Evolutionary conservation across 1,139 yeast genomes (phyloP).

Genomic region (Lodderomyces margitis): DNA sequence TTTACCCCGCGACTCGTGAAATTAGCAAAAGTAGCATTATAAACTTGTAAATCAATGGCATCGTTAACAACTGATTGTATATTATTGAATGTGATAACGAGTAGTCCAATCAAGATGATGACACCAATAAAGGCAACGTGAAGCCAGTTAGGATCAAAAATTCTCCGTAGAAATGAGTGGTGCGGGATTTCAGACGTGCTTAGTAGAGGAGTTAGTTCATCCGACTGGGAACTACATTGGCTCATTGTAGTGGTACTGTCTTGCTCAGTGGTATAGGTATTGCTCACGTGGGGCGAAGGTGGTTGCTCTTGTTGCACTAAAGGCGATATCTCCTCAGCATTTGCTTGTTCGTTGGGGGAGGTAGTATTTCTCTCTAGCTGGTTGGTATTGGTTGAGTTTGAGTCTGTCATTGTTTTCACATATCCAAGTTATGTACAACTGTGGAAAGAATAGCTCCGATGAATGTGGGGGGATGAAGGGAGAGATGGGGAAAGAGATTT

Average conservation of each 20-base stretch:
- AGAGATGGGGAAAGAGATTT: too few relatives aligned
- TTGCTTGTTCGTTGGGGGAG: not conserved
- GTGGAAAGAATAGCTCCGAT: too few relatives aligned
- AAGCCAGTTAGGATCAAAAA: constrained; percentile 2
- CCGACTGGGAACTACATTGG: not conserved
- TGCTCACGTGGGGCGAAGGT: constrained; percentile 1
- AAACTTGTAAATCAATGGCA: constrained; percentile 21
- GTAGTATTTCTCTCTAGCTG: not conserved
- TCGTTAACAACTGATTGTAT: constrained; percentile 17
- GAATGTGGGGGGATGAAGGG: too few relatives aligned
- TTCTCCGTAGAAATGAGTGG: constrained; percentile 5
- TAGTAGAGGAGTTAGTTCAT: constrained; percentile 3
- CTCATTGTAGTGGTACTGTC: not conserved
- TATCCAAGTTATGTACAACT: too few relatives aligned
- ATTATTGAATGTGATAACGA: constrained; percentile 15
- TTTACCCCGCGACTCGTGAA: constrained; percentile 25
- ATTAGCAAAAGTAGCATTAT: constrained; percentile 19
- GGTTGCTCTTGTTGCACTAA: constrained; percentile 6
- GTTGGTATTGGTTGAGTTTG: not conserved
- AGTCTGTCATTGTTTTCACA: not conserved
- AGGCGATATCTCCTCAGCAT: constrained; percentile 3
- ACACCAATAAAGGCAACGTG: constrained; percentile 9
- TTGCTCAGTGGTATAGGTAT: not conserved
- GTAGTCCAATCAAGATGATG: constrained; percentile 9
- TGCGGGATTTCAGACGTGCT: constrained; percentile 4